Conservation (phyloP, 192 early-diverging fungal species). For the Lobosporangium transversale region DNA sequence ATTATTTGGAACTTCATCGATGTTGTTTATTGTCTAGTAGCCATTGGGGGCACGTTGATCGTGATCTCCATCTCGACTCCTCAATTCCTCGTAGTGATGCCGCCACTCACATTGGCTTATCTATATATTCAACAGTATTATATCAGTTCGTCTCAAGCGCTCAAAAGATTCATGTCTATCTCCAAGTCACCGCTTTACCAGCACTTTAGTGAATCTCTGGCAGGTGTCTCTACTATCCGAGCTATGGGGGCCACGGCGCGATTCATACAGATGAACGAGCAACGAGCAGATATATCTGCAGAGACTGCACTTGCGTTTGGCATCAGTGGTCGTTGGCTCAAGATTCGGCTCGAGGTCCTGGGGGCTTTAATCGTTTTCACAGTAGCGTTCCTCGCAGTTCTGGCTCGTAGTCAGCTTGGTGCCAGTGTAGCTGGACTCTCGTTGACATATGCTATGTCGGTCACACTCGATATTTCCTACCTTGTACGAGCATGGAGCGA, state of each 20-base stretch:
- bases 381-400: slow-evolving; percentile 70
- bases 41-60: slow-evolving; percentile 51
- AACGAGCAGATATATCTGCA: slow-evolving; percentile 13
- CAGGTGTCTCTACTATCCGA: slow-evolving; percentile 72
- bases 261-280: slow-evolving; percentile 62
- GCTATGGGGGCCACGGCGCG: slow-evolving; percentile 66
- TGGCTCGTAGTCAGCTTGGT: slow-evolving; percentile 56
- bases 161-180: slow-evolving; percentile 85
- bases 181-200: slow-evolving; percentile 83
- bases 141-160: slow-evolving; percentile 74
- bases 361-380: slow-evolving; percentile 75
- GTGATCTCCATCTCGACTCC: slow-evolving; percentile 58
- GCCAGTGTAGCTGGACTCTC: slow-evolving; percentile 85
- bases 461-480: slow-evolving; percentile 81
- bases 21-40: slow-evolving; percentile 48
- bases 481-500: slow-evolving; percentile 70
- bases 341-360: slow-evolving; percentile 75
- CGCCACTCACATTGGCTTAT: slow-evolving; percentile 60
- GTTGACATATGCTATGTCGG: slow-evolving; percentile 81
- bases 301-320: slow-evolving; percentile 47
- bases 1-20: slow-evolving; percentile 61
- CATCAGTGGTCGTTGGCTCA: slow-evolving; percentile 82
- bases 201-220: slow-evolving; percentile 69
- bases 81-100: slow-evolving; percentile 52
- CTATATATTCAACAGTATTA: slow-evolving; percentile 66